A percentile compares a stretch with the other conserved stretches of the same genome.
phyloP scores from a whole-genome alignment of 129 eudicot genomes.

The Chrysanthemum seticuspe region DNA sequence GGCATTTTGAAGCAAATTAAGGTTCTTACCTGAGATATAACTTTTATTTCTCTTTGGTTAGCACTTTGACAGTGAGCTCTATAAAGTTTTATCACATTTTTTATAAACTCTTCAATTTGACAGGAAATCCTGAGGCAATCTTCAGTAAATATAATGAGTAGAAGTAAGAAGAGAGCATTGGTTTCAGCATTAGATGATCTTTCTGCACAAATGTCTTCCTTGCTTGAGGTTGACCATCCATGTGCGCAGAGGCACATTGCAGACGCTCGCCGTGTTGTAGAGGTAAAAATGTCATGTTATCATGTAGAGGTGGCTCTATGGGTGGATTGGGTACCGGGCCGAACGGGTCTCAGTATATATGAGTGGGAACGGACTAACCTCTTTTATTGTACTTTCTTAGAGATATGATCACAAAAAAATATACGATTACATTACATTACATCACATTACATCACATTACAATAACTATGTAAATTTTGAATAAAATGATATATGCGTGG shows the following conservation, averaged over 20 bases:
- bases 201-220: conserved; percentile 80
- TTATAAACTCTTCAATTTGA: conserved; percentile 9
- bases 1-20: conserved; percentile 87
- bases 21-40: conserved; percentile 40
- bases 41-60: conserved; percentile 6
- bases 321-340: background rate
- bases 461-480: too few relatives aligned
- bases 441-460: too few relatives aligned
- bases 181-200: conserved; percentile 78
- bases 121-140: conserved; percentile 84
- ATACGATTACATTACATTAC: too few relatives aligned
- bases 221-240: conserved; percentile 92
- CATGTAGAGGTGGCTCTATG: background rate
- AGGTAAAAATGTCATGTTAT: conserved; percentile 46
- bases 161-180: conserved; percentile 76
- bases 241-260: conserved; percentile 90
- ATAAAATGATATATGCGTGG: too few relatives aligned
- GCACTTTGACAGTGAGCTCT: background rate
- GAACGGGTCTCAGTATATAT: too few relatives aligned
- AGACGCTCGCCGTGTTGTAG: conserved; percentile 75
- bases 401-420: too few relatives aligned
- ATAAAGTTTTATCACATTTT: background rate
- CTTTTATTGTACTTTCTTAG: too few relatives aligned
- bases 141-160: conserved; percentile 62
- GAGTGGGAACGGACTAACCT: background rate